Evolutionary conservation across 371 early-diverging fungal genomes (phyloP), one percentile per base, ranked within the genome.

Genomic region (Dichotomocladium elegans): DNA sequence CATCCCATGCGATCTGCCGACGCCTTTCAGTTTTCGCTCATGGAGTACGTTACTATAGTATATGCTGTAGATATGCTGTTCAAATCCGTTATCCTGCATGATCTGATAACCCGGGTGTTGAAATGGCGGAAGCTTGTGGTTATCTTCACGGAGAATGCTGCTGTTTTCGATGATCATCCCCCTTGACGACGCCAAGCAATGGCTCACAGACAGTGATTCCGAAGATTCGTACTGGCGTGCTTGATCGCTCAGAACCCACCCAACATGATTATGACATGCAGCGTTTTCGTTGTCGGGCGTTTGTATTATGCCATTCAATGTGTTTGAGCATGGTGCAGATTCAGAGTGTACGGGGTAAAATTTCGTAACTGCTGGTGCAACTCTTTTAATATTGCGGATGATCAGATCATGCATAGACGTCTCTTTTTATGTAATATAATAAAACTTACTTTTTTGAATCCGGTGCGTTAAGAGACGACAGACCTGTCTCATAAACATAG

Each of bases 1-100:
- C 96, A 96, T 96, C 64, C 94, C 96, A 53, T 92, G 94, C n/a
- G 92, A 91, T 19, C 85, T 88, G 11, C 97, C 96, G 14, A 82
- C 77, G 17, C 97, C 97, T 25, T 87, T 79, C 47, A 85, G 82
- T 69, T 92, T 92, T 61, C 97, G 94, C 66, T 96, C 97, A 53
- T 84, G 85, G 31, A 94, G 69, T n/a, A 96, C 97, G 74, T 91
- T 89, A 56, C 86, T 87, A 58, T 92, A 94, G 77, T 92, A 96
- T 70, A 91, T 89, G 74, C 88, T 80, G 72, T 95, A 96, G 68
- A 94, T 95, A 74, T 94, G 93, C 79, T 95, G 95, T 51, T 93
- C 79, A 64, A 95, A 96, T 3, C 95, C 95, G 61, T 94, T 93
- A 68, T 96, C 96, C 54, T 88, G 87, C 61, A 96, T 65, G 17